Percentiles rank a stretch among this genome's conserved stretches.
Evolutionary conservation across 106 monocot genomes (phyloP).

Genomic region (Phalaenopsis aphrodite): DNA sequence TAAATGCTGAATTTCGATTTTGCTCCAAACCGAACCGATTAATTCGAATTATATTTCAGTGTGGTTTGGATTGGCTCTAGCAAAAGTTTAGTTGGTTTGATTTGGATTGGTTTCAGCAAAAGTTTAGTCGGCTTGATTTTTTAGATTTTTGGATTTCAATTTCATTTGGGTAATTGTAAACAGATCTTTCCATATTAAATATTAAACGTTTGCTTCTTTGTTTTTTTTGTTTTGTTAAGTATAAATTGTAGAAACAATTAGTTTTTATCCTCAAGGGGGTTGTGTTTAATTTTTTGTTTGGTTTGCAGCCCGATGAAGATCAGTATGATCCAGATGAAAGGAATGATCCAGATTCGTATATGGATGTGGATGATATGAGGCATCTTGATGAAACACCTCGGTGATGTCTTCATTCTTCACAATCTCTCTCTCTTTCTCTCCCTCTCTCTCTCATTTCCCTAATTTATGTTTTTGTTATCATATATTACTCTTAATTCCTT

Average conservation of each 20-base stretch:
- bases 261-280: background rate
- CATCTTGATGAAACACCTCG: slow-evolving; percentile 32
- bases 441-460: background rate
- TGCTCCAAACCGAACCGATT: too few relatives aligned
- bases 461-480: background rate
- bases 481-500: background rate
- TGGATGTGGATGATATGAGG: slow-evolving; percentile 36
- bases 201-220: too few relatives aligned
- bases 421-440: background rate
- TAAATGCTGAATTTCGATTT: too few relatives aligned
- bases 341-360: slow-evolving; percentile 55
- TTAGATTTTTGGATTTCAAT: too few relatives aligned
- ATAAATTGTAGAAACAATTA: background rate
- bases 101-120: too few relatives aligned
- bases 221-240: too few relatives aligned
- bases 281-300: background rate
- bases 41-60: too few relatives aligned
- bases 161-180: too few relatives aligned
- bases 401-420: slow-evolving; percentile 12
- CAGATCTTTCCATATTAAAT: too few relatives aligned
- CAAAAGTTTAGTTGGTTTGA: too few relatives aligned
- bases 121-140: too few relatives aligned
- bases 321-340: slow-evolving; percentile 67
- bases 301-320: slow-evolving; percentile 58
- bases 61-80: too few relatives aligned